Conservation (phyloP, 2,329 filamentous ascomycete species). For the Phyllosticta paracitricarpa region DNA sequence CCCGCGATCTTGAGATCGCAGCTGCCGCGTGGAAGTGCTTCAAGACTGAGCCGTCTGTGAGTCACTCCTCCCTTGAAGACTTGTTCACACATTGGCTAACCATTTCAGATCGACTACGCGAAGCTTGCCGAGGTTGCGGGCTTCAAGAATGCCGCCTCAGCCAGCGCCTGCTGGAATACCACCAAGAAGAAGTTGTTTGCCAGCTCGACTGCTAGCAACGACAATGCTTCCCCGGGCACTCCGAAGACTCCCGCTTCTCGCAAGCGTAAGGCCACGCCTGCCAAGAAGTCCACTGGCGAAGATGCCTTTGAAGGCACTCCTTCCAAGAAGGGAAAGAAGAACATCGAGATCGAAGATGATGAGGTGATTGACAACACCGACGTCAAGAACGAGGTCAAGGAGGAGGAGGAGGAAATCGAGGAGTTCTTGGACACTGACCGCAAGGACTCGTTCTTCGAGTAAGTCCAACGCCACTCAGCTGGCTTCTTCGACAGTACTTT, state of each 20-base stretch:
- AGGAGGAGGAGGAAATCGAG: not conserved
- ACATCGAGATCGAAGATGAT: not conserved
- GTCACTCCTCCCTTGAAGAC: not conserved
- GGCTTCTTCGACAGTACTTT: not conserved
- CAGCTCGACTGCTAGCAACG: not conserved
- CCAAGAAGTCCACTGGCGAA: too few relatives aligned
- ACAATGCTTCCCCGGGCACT: not conserved
- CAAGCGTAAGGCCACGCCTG: not conserved
- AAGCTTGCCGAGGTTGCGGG: not conserved
- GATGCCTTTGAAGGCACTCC: not conserved
- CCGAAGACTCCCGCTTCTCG: not conserved
- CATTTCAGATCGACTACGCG: slow-evolving; percentile 1
- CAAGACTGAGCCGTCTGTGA: slow-evolving; percentile 8
- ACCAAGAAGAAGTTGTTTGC: slow-evolving; percentile 9
- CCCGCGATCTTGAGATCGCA: slow-evolving; percentile 4
- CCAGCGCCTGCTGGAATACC: slow-evolving; percentile 4
- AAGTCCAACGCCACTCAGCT: not conserved
- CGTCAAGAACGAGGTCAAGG: not conserved
- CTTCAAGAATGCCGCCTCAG: slow-evolving; percentile 8
- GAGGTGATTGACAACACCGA: not conserved
- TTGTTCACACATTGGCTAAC: not conserved
- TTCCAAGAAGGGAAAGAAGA: not conserved
- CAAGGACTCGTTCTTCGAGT: not conserved
- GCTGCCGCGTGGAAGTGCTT: slow-evolving; percentile 1
- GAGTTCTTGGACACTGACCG: not conserved